phyloP scores from a whole-genome alignment of 1,284 basidiomycete genomes.

The Ceratorhiza oryzae-sativae region DNA sequence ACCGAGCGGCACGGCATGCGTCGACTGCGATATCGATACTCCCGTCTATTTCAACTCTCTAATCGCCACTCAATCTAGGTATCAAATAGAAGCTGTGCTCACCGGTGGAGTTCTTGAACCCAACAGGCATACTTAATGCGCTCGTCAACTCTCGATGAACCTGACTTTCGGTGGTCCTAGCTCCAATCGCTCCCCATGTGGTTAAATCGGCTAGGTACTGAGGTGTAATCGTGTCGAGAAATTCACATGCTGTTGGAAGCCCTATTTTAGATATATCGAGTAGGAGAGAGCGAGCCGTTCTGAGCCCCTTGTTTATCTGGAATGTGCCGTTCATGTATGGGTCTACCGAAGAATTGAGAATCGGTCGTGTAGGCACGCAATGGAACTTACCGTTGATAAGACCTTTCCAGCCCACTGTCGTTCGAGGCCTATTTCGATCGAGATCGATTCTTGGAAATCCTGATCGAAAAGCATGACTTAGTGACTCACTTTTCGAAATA shows the following conservation, averaged over 20 bases:
- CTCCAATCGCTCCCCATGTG: slow-evolving; percentile 97
- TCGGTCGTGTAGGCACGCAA: neutral
- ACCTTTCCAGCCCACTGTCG: slow-evolving; percentile 98
- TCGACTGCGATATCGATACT: slow-evolving; percentile 87
- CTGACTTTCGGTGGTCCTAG: slow-evolving; percentile 95
- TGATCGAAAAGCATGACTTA: too few relatives aligned
- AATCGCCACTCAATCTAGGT: slow-evolving; percentile 41
- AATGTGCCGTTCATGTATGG: slow-evolving; percentile 83
- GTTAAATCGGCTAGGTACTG: slow-evolving; percentile 97
- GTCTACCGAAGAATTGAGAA: slow-evolving; percentile 50
- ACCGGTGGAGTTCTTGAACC: slow-evolving; percentile 63
- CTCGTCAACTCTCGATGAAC: slow-evolving; percentile 89
- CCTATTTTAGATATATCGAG: slow-evolving; percentile 87
- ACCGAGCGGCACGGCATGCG: slow-evolving; percentile 86
- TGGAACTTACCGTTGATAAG: slow-evolving; percentile 78
- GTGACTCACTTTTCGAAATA: slow-evolving; percentile 83
- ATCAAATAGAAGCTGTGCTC: slow-evolving; percentile 82
- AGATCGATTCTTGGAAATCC: too few relatives aligned
- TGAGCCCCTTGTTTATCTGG: slow-evolving; percentile 96
- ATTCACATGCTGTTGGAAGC: slow-evolving; percentile 87
- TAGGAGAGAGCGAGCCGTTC: slow-evolving; percentile 87
- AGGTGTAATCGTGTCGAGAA: slow-evolving; percentile 86
- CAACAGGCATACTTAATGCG: slow-evolving; percentile 88
- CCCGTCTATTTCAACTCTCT: slow-evolving; percentile 52
- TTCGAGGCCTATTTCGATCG: slow-evolving; percentile 66